Percentiles rank a stretch among this genome's conserved stretches.
Evolutionary conservation across 345 rosid species (phyloP).

Genomic region (Excoecaria cochinchinensis): DNA sequence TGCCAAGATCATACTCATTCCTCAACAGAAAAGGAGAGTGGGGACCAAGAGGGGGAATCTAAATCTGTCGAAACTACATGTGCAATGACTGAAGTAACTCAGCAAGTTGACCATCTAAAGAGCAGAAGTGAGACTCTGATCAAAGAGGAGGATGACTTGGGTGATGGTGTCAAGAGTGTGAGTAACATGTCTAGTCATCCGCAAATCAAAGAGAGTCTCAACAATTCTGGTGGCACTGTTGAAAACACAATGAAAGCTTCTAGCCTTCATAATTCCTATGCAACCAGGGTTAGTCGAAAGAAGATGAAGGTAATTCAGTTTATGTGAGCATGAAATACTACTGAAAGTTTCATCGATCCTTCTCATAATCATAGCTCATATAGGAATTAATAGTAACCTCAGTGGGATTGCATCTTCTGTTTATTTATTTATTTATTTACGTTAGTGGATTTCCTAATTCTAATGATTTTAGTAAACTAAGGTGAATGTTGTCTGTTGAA

Average conservation of each 20-base stretch:
- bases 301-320: slow-evolving; percentile 52
- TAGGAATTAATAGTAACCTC: neutral
- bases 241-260: slow-evolving; percentile 38
- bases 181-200: slow-evolving; percentile 16
- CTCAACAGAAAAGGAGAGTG: slow-evolving; percentile 56
- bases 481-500: neutral
- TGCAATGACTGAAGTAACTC: slow-evolving; percentile 35
- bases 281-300: slow-evolving; percentile 54
- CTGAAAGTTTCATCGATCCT: neutral
- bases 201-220: slow-evolving; percentile 33
- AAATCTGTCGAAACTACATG: slow-evolving; percentile 86
- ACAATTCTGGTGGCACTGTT: slow-evolving; percentile 18
- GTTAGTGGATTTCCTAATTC: neutral
- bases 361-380: neutral
- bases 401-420: neutral
- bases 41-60: slow-evolving; percentile 66
- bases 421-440: neutral
- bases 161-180: slow-evolving; percentile 37
- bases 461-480: neutral
- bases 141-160: slow-evolving; percentile 50
- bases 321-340: neutral
- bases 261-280: slow-evolving; percentile 34
- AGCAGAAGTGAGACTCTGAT: slow-evolving; percentile 25
- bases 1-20: slow-evolving; percentile 60
- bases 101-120: slow-evolving; percentile 26